phyloP scores from a whole-genome alignment of 306 rosid genomes.

The Corylus avellana region DNA sequence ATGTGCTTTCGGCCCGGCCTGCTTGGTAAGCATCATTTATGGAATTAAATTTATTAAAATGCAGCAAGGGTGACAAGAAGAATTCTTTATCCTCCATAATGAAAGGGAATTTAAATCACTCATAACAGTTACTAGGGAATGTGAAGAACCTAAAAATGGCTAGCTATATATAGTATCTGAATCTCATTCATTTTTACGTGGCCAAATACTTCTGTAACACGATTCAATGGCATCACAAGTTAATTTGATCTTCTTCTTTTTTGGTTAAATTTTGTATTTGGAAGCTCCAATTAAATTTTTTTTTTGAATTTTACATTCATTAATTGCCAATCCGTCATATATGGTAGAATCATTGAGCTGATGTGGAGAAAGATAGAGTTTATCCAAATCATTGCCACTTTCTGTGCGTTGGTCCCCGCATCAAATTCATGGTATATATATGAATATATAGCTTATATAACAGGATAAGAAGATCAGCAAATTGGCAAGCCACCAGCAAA shows the following conservation, averaged over 20 bases:
- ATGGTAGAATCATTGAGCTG: slow-evolving; percentile 36
- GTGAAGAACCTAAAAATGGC: background rate
- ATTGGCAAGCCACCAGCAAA: background rate
- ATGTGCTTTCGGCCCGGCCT: slow-evolving; percentile 39
- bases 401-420: slow-evolving; percentile 51
- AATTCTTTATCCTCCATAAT: background rate
- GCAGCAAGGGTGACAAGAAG: slow-evolving; percentile 15
- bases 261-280: background rate
- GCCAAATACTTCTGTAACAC: background rate
- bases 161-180: background rate
- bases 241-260: too few species aligned
- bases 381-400: slow-evolving; percentile 49
- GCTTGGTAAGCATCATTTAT: slow-evolving; percentile 40
- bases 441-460: too few species aligned
- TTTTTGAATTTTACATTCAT: background rate
- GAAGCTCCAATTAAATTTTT: background rate
- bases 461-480: background rate
- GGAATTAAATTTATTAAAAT: background rate
- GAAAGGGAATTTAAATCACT: slow-evolving; percentile 5
- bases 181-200: background rate
- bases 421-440: slow-evolving; percentile 51
- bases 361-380: slow-evolving; percentile 58
- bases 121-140: background rate
- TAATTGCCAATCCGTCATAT: background rate
- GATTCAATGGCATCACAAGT: background rate